Conservation (phyloP, 352 stramenopile genomes). For the Vaucheria bursata region DNA sequence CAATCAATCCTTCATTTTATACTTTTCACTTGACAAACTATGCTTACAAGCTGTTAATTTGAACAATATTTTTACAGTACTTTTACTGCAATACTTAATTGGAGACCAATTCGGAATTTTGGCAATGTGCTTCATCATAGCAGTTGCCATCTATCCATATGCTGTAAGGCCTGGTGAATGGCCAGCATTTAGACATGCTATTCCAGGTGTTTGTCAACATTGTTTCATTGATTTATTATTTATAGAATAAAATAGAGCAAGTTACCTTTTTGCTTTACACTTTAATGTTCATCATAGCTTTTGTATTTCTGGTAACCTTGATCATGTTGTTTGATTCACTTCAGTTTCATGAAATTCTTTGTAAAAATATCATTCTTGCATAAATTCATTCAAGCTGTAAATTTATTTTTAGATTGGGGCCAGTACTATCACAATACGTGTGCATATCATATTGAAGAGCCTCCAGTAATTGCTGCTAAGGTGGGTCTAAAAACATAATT, state of each 20-base stretch:
- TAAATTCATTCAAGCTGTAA: not conserved
- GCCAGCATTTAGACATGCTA: constrained; percentile 3
- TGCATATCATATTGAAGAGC: not conserved
- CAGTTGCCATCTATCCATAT: not conserved
- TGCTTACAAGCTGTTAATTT: not conserved
- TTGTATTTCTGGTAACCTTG: not conserved
- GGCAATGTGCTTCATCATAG: not conserved
- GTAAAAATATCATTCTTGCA: not conserved
- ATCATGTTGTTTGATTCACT: not conserved
- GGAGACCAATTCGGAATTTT: not conserved
- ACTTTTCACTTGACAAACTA: not conserved
- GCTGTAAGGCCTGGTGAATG: not conserved
- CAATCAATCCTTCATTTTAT: too few relatives aligned
- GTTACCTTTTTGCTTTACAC: not conserved
- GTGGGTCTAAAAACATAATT: not conserved
- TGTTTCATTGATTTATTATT: not conserved
- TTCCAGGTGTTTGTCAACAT: not conserved
- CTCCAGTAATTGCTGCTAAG: not conserved
- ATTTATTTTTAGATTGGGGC: not conserved
- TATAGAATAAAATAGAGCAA: not conserved
- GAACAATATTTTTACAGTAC: not conserved
- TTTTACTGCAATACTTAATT: not conserved
- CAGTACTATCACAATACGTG: not conserved
- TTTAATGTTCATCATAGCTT: not conserved
- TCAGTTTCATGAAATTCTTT: not conserved